Conservation (phyloP, 148 eudicot species). For the Silene conica region DNA sequence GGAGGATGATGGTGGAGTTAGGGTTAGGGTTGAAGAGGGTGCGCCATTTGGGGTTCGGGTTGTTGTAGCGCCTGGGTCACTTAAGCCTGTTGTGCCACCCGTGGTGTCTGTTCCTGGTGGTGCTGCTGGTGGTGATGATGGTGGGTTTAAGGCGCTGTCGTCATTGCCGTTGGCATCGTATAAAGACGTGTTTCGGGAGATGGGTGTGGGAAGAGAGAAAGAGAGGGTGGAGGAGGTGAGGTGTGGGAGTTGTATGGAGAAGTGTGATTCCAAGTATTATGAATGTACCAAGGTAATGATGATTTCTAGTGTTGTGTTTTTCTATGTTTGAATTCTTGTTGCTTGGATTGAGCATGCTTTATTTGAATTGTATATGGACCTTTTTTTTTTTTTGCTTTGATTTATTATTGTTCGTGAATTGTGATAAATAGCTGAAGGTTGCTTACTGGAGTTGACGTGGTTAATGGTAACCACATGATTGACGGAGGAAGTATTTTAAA, state of each 20-base stretch:
- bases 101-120: conserved; percentile 21
- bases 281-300: conserved; percentile 59
- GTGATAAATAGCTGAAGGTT: neutral
- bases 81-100: conserved; percentile 43
- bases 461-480: neutral
- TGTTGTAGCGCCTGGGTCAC: conserved; percentile 62
- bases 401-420: neutral
- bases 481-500: no score
- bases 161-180: conserved; percentile 71
- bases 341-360: neutral
- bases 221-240: conserved; percentile 28
- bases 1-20: conserved; percentile 25
- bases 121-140: conserved; percentile 32
- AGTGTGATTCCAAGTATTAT: conserved; percentile 48
- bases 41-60: conserved; percentile 81
- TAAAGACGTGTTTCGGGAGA: conserved; percentile 52
- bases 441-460: neutral
- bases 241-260: conserved; percentile 68
- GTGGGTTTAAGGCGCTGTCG: conserved; percentile 44
- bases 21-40: conserved; percentile 83
- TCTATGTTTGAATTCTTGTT: neutral
- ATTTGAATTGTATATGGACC: no score
- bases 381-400: no score
- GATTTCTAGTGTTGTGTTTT: neutral
- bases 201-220: conserved; percentile 23